Percentiles rank a stretch among this genome's conserved stretches.
Evolutionary conservation across 345 rosid species (phyloP).

Genomic region (Tarenaya hassleriana): DNA sequence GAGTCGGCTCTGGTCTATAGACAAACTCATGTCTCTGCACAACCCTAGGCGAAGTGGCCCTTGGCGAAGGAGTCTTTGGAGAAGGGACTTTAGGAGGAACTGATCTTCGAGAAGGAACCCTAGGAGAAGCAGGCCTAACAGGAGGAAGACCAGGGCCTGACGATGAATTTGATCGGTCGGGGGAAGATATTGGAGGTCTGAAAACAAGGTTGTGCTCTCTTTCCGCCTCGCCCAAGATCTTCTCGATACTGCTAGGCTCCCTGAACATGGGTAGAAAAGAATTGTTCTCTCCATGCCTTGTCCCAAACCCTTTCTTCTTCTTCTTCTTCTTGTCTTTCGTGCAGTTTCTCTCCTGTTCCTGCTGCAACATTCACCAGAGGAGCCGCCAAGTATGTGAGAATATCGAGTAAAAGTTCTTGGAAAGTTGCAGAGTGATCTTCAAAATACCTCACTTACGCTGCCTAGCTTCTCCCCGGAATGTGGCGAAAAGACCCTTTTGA

Average conservation of each 20-base stretch:
- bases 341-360: constrained; percentile 51
- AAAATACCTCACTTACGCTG: constrained; percentile 43
- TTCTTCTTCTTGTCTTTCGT: constrained; percentile 60
- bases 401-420: neutral
- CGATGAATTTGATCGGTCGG: constrained; percentile 31
- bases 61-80: constrained; percentile 53
- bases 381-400: constrained; percentile 8
- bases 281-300: constrained; percentile 61
- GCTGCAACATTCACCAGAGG: constrained; percentile 23
- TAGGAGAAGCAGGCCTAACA: constrained; percentile 34
- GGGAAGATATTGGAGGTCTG: constrained; percentile 66
- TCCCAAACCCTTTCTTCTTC: constrained; percentile 61
- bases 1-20: constrained; percentile 63
- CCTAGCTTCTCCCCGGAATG: constrained; percentile 64
- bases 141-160: constrained; percentile 31
- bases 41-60: constrained; percentile 23
- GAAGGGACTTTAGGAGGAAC: constrained; percentile 32
- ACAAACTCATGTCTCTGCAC: constrained; percentile 29
- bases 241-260: constrained; percentile 87
- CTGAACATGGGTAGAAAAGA: constrained; percentile 78
- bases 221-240: constrained; percentile 90
- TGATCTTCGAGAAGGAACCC: constrained; percentile 16
- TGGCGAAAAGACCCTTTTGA: constrained; percentile 70
- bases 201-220: constrained; percentile 63
- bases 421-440: constrained; percentile 1